These are phyloP conservation scores for Oidium heveae DNA, from an alignment of 2,329 filamentous ascomycete species.

Conservation along the genomic window DNA sequence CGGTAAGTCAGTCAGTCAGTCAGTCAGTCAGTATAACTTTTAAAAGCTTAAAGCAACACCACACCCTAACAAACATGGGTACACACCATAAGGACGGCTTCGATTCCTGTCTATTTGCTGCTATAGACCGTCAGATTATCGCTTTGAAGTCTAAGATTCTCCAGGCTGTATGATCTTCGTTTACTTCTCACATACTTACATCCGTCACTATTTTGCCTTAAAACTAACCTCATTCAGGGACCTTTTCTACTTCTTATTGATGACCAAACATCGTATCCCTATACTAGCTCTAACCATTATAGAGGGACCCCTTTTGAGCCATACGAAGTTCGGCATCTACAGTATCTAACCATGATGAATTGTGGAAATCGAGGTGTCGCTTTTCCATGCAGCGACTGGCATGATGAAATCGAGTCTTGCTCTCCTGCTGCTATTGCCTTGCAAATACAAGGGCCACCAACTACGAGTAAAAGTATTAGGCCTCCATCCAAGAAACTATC, in stretches of 20 bases:
- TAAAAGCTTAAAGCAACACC: neutral
- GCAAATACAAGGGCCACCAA: conserved; percentile 12
- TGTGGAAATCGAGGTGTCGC: conserved; percentile 9
- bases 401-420: conserved; percentile 8
- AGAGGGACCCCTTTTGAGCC: conserved; percentile 10
- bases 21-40: neutral
- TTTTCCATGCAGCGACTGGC: conserved; percentile 9
- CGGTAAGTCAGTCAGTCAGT: no score
- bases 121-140: conserved; percentile 8
- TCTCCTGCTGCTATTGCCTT: conserved; percentile 8
- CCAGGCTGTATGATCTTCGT: conserved; percentile 7
- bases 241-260: conserved; percentile 11
- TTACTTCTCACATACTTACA: neutral
- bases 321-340: conserved; percentile 11
- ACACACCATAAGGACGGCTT: conserved; percentile 1
- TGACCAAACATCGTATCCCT: conserved; percentile 6
- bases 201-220: neutral
- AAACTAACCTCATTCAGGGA: conserved; percentile 3
- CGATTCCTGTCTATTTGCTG: conserved; percentile 3
- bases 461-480: conserved; percentile 7
- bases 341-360: conserved; percentile 13
- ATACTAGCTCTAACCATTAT: conserved; percentile 10
- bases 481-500: conserved; percentile 12
- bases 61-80: conserved; percentile 1
- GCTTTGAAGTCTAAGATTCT: conserved; percentile 7